Percentiles rank a stretch among this genome's conserved stretches.
phyloP scores from a whole-genome alignment of 73 alveolate genomes.

The Paramecium bursaria region DNA sequence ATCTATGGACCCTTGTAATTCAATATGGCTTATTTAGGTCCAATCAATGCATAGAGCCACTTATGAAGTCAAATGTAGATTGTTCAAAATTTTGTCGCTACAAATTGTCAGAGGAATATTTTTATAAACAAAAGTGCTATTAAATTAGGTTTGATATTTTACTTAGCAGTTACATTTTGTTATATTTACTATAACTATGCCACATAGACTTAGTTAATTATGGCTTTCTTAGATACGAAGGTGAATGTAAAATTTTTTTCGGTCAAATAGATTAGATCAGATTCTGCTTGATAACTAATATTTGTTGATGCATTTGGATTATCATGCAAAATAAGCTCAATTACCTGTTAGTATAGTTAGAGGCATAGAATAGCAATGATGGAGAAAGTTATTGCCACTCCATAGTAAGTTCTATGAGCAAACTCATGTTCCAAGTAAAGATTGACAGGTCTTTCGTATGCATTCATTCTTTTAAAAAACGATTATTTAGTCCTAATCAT shows the following conservation, averaged over 20 bases:
- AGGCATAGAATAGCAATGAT: not conserved
- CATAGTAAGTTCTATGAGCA: constrained; percentile 45
- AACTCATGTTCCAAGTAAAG: too few species aligned
- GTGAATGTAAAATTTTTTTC: constrained; percentile 40
- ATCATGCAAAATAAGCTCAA: not conserved
- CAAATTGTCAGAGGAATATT: constrained; percentile 16
- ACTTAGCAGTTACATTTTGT: not conserved
- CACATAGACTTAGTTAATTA: not conserved
- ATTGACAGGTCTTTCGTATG: too few species aligned
- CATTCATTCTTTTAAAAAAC: too few species aligned
- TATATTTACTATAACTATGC: not conserved
- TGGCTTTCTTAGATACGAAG: not conserved
- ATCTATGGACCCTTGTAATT: constrained; percentile 17
- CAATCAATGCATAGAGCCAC: constrained; percentile 22
- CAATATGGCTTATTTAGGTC: not conserved
- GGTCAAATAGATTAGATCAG: constrained; percentile 12
- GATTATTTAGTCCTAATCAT: too few species aligned
- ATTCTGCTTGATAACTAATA: not conserved
- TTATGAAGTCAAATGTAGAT: not conserved
- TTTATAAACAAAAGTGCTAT: not conserved
- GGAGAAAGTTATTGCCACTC: not conserved
- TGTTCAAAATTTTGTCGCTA: not conserved
- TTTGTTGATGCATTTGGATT: constrained; percentile 18
- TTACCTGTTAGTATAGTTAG: not conserved
- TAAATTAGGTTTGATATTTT: not conserved